These are phyloP conservation scores for Rutstroemia sp. DNA, from an alignment of 2,329 filamentous ascomycete species.

Conservation along the genomic window DNA sequence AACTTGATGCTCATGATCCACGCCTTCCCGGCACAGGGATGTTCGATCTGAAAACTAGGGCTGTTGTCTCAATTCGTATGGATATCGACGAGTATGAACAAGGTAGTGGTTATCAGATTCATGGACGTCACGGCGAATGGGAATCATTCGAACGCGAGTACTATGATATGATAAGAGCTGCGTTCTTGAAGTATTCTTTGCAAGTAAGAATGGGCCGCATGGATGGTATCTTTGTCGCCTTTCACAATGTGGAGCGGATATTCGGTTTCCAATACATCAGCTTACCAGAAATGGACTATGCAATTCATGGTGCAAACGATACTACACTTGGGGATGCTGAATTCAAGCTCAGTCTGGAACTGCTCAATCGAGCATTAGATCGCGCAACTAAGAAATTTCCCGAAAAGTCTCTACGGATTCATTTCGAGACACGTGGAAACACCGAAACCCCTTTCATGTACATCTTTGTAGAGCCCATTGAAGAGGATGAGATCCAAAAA, in stretches of 20 bases:
- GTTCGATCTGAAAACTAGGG: conserved; percentile 94
- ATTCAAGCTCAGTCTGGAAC: conserved; percentile 70
- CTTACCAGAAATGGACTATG: conserved; percentile 78
- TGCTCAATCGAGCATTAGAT: conserved; percentile 76
- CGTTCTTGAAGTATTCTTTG: conserved; percentile 92
- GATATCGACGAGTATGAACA: conserved; percentile 63
- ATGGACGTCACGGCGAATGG: conserved; percentile 64
- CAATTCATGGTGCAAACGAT: conserved; percentile 72
- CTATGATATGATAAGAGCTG: conserved; percentile 91
- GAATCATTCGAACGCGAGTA: conserved; percentile 95
- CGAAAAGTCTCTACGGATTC: conserved; percentile 65
- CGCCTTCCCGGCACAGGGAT: conserved; percentile 85
- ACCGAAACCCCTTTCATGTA: conserved; percentile 61
- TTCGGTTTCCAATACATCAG: conserved; percentile 97
- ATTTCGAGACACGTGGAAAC: conserved; percentile 66
- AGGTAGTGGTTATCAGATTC: conserved; percentile 83
- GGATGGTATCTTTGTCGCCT: conserved; percentile 98
- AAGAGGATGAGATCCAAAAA: conserved; percentile 58
- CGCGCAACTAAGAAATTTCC: conserved; percentile 70
- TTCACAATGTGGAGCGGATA: conserved; percentile 88
- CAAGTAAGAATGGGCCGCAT: conserved; percentile 96
- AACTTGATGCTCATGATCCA: conserved; percentile 83
- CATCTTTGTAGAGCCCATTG: conserved; percentile 82
- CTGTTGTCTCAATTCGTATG: conserved; percentile 89
- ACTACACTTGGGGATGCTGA: conserved; percentile 68